Conservation (phyloP, 805 yeast genomes). For the Saturnispora dispora region DNA sequence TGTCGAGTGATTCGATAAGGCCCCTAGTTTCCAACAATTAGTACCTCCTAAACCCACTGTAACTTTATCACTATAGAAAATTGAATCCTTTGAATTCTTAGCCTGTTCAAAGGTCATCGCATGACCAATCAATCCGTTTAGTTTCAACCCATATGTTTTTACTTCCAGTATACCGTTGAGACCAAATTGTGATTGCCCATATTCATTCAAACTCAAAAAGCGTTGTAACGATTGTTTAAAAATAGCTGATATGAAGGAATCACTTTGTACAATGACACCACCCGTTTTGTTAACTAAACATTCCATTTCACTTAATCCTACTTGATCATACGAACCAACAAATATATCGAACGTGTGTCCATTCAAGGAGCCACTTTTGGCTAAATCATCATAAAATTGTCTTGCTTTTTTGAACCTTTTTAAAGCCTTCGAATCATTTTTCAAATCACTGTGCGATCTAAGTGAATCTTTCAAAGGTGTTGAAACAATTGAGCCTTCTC, state of each 20-base stretch:
- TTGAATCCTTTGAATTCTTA: conserved; percentile 1
- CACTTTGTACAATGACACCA: conserved; percentile 53
- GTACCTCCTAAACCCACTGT: conserved; percentile 43
- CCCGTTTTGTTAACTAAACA: conserved; percentile 49
- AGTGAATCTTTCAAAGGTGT: conserved; percentile 50
- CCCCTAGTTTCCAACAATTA: conserved; percentile 52
- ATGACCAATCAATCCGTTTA: conserved; percentile 57
- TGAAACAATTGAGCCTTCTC: conserved; percentile 55
- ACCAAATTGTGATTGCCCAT: conserved; percentile 40
- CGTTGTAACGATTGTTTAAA: conserved; percentile 56
- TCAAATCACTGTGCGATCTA: conserved; percentile 57
- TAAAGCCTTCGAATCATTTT: conserved; percentile 32
- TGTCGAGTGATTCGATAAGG: conserved; percentile 47
- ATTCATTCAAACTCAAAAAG: conserved; percentile 31
- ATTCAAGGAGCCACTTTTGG: conserved; percentile 36
- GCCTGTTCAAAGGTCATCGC: conserved; percentile 36
- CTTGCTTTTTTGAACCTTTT: conserved; percentile 36
- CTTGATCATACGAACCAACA: conserved; percentile 61
- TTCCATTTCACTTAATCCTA: conserved; percentile 62
- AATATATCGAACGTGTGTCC: conserved; percentile 52
- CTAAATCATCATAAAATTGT: conserved; percentile 40
- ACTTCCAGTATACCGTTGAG: conserved; percentile 53
- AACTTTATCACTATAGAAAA: conserved; percentile 15
- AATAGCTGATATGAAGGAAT: conserved; percentile 57
- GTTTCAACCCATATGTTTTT: conserved; percentile 42